phyloP scores from a whole-genome alignment of 805 yeast species.

The Starmerella vitae region DNA sequence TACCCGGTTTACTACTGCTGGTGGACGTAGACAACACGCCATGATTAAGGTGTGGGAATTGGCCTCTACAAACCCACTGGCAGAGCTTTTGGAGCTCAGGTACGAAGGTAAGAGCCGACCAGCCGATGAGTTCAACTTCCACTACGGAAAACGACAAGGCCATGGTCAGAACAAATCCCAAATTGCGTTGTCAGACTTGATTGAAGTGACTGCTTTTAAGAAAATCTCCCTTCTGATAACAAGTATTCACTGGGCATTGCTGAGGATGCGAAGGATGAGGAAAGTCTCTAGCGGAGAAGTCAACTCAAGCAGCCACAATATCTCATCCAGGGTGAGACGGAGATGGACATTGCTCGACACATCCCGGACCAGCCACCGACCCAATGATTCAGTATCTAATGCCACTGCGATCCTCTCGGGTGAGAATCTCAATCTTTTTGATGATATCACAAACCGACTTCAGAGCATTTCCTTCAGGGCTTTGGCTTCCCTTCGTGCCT shows the following conservation, averaged over 20 bases:
- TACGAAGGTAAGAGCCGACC: conserved; percentile 2
- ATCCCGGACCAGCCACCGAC: background rate
- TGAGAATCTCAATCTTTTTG: conserved; percentile 23
- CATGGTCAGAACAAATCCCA: conserved; percentile 7
- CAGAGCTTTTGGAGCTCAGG: background rate
- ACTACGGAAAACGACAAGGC: conserved; percentile 14
- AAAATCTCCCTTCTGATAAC: conserved; percentile 41
- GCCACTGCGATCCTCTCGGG: conserved; percentile 15
- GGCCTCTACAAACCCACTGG: background rate
- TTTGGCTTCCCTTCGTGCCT: conserved; percentile 40
- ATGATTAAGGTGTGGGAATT: background rate
- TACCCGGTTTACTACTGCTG: background rate
- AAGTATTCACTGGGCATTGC: conserved; percentile 42
- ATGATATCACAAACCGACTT: conserved; percentile 20
- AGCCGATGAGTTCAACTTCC: conserved; percentile 19
- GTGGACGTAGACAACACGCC: background rate
- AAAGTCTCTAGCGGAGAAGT: conserved; percentile 1
- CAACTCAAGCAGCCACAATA: conserved; percentile 5
- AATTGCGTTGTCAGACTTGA: conserved; percentile 37
- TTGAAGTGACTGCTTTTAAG: conserved; percentile 41
- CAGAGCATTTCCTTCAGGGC: conserved; percentile 21
- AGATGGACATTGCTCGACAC: conserved; percentile 27
- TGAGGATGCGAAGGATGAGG: conserved; percentile 46
- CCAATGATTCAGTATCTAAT: background rate
- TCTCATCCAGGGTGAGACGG: conserved; percentile 18